A percentile compares a stretch with the other conserved stretches of the same genome.
Evolutionary conservation across 148 eudicot species (phyloP).

Genomic region (Rhododendron molle): DNA sequence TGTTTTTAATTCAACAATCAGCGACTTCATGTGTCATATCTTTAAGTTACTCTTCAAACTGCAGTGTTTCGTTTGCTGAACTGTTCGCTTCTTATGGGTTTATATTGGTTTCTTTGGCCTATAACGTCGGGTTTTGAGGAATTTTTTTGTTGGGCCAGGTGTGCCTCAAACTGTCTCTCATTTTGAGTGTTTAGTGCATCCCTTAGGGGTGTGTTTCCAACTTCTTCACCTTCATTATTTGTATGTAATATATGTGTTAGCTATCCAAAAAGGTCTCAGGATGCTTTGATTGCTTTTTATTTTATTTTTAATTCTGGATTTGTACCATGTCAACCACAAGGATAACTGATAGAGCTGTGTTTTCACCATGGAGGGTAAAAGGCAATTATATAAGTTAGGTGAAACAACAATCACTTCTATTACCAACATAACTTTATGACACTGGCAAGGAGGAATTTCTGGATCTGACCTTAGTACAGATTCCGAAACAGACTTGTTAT

Average conservation of each 20-base stretch:
- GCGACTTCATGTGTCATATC: background rate
- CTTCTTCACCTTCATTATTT: background rate
- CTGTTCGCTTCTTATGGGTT: background rate
- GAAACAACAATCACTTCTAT: background rate
- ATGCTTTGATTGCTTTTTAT: background rate
- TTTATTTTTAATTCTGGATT: background rate
- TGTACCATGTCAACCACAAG: background rate
- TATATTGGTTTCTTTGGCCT: background rate
- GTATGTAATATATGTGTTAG: background rate
- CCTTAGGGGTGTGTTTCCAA: background rate
- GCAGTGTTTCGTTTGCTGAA: background rate
- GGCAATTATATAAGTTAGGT: background rate
- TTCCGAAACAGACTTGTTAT: background rate
- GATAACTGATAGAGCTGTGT: background rate
- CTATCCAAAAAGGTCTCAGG: background rate
- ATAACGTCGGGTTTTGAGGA: background rate
- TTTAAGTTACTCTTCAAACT: background rate
- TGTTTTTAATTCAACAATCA: background rate
- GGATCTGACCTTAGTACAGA: background rate
- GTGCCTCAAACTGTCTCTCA: background rate
- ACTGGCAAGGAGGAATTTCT: slow-evolving; percentile 2
- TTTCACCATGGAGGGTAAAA: background rate
- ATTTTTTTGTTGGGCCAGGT: background rate
- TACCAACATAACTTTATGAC: background rate
- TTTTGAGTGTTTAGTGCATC: background rate